Percentiles rank a stretch among this genome's conserved stretches.
Evolutionary conservation across 1,284 basidiomycete genomes (phyloP).

Genomic region (Pyrrhoderma lamaoense): DNA sequence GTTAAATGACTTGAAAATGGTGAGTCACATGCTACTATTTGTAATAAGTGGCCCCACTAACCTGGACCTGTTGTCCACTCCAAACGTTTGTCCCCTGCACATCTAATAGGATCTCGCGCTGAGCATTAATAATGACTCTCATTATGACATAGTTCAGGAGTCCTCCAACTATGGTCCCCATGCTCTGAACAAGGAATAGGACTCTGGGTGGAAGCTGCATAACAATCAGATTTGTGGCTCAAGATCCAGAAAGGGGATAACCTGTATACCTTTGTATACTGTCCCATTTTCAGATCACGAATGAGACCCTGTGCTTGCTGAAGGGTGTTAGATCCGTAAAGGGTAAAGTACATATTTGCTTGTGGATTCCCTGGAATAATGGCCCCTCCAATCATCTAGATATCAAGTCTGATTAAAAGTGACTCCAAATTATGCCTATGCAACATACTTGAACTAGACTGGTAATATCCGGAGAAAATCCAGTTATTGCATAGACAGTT

Average conservation of each 20-base stretch:
- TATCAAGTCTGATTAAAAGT: too few species aligned
- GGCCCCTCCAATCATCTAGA: conserved; percentile 31
- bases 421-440: too few species aligned
- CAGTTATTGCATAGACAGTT: conserved; percentile 17
- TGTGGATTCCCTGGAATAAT: conserved; percentile 36
- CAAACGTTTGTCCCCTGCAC: conserved; percentile 38
- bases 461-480: conserved; percentile 23
- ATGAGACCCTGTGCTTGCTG: conserved; percentile 26
- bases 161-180: conserved; percentile 31
- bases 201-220: conserved; percentile 35
- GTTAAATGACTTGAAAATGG: conserved; percentile 30
- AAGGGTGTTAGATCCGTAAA: conserved; percentile 20
- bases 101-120: conserved; percentile 31
- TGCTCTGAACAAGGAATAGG: conserved; percentile 37
- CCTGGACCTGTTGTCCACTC: conserved; percentile 29
- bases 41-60: not conserved
- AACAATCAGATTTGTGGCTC: too few species aligned
- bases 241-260: too few species aligned
- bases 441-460: conserved; percentile 22
- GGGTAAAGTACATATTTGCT: conserved; percentile 36
- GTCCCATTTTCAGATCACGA: conserved; percentile 41
- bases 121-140: conserved; percentile 24
- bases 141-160: conserved; percentile 25
- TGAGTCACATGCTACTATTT: not conserved
- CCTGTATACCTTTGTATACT: conserved; percentile 35